Base-by-base conservation (phyloP, 2,329 filamentous ascomycete species). In the Triangularia verruculosa region DNA sequence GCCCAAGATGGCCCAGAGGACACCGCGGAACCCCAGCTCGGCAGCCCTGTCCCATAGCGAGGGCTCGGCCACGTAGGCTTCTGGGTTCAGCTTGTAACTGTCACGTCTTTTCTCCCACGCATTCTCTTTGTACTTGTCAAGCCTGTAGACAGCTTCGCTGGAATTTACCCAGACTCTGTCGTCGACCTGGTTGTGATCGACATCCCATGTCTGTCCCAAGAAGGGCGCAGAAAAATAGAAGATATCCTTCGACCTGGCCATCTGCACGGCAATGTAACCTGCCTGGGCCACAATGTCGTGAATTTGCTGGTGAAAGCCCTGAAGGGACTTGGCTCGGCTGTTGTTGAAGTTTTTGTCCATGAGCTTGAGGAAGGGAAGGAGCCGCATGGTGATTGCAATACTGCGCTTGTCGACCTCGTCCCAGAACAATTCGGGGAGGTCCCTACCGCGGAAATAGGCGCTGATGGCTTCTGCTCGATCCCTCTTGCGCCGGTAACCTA, bases 341-440 rank as follows among this genome's bases (percentile, higher is more conserved):
- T 4, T 47, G 8, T 34, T 58, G 62, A 66, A 68, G 59, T 61
- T 57, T 28, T 15, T 15, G 56, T 74, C 71, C 65, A 74, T 68
- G 39, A 76, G 47, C 25, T 71, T 70, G 47, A 77, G 30, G 5
- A 79, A 32, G 1, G 78, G 78, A 24, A 78, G 68, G 39, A 80
- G 73, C 34, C 79, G 66, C 11, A 69, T 63, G 4, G 72, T 68
- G 2, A 74, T 69, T 62, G 74, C 71, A 1, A 72, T 69, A 1
- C 78, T 67, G 24, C 78, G 65, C 13, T 69, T 65, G 57, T 78
- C 78, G 9, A 80, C 76, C 9, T 61, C 59, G 1, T 65, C 53
- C 77, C 77, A 81, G 70, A 80, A 80, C 2, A 69, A 28, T 0
- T 57, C 61, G 0, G 77, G 72, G 15, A 78, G 25, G 0, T 71